Evolutionary conservation across 345 rosid species (phyloP).

Genomic region (Rhodomyrtus tomentosa): DNA sequence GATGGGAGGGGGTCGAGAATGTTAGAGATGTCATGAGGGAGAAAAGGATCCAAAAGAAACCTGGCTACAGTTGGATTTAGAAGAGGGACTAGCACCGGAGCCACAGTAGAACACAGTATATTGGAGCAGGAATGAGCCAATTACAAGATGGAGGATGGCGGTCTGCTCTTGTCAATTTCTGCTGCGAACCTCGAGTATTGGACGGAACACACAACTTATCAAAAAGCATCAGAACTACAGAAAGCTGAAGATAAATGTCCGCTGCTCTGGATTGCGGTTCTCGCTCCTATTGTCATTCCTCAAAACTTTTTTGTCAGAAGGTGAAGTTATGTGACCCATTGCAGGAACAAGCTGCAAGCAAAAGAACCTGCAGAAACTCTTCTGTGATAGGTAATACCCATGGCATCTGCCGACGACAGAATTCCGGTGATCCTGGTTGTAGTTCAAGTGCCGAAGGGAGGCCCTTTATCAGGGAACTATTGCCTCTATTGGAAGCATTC

Average conservation of each 20-base stretch:
- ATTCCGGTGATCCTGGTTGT: not conserved
- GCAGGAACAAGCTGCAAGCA: not conserved
- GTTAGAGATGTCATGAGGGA: constrained; percentile 33
- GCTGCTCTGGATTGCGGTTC: not conserved
- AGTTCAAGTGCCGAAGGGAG: not conserved
- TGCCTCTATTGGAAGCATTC: not conserved
- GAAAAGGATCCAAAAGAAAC: constrained; percentile 21
- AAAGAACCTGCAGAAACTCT: not conserved
- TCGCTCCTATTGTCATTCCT: not conserved
- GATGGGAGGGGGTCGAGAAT: constrained; percentile 26
- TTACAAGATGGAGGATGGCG: not conserved
- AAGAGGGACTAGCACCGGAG: not conserved
- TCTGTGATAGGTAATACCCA: not conserved
- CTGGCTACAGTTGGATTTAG: constrained; percentile 31
- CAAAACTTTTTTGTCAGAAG: not conserved
- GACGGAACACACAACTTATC: not conserved
- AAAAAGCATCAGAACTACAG: not conserved
- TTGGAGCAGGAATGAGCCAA: not conserved
- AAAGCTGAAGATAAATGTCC: not conserved
- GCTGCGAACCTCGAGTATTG: not conserved
- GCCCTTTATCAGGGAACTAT: not conserved
- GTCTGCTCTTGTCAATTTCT: not conserved
- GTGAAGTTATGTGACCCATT: not conserved
- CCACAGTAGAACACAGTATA: not conserved
- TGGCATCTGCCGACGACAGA: not conserved